These are phyloP conservation scores for Penicillium sp. DNA, from an alignment of 2,329 filamentous ascomycete species.

Conservation along the genomic window DNA sequence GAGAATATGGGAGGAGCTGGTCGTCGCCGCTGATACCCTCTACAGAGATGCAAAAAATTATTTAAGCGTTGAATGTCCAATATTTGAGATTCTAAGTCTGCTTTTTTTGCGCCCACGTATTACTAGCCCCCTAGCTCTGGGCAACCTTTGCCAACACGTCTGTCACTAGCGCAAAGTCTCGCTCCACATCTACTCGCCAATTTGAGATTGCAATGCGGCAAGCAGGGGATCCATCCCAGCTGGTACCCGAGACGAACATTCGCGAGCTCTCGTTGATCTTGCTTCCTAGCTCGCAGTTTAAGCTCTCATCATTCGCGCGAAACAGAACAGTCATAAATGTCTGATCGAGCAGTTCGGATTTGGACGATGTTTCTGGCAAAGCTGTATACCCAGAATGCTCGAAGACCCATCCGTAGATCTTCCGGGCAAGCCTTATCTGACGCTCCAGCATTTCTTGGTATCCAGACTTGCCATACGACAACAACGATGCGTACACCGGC, in stretches of 20 bases:
- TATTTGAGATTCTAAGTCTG: neutral
- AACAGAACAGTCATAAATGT: slow-evolving; percentile 70
- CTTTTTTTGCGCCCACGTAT: neutral
- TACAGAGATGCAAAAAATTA: neutral
- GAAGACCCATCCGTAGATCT: slow-evolving; percentile 56
- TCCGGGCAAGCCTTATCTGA: slow-evolving; percentile 63
- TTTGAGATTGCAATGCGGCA: slow-evolving; percentile 78
- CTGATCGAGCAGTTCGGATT: slow-evolving; percentile 41
- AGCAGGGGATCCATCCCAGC: slow-evolving; percentile 64
- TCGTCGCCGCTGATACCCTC: slow-evolving; percentile 35
- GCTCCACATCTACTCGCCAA: slow-evolving; percentile 64
- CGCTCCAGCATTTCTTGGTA: slow-evolving; percentile 60
- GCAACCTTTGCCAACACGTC: slow-evolving; percentile 52
- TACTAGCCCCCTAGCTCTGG: neutral
- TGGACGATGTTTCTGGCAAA: slow-evolving; percentile 44
- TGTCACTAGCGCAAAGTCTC: slow-evolving; percentile 58
- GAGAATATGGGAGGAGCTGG: slow-evolving; percentile 43
- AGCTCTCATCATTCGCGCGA: slow-evolving; percentile 53
- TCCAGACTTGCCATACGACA: slow-evolving; percentile 63
- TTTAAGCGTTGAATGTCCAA: neutral
- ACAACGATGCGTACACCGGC: slow-evolving; percentile 74
- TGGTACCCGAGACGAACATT: slow-evolving; percentile 76
- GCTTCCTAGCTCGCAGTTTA: slow-evolving; percentile 60
- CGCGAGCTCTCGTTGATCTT: slow-evolving; percentile 64
- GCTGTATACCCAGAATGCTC: slow-evolving; percentile 57